phyloP scores from a whole-genome alignment of 805 yeast genomes.

The Candida peoriensis region DNA sequence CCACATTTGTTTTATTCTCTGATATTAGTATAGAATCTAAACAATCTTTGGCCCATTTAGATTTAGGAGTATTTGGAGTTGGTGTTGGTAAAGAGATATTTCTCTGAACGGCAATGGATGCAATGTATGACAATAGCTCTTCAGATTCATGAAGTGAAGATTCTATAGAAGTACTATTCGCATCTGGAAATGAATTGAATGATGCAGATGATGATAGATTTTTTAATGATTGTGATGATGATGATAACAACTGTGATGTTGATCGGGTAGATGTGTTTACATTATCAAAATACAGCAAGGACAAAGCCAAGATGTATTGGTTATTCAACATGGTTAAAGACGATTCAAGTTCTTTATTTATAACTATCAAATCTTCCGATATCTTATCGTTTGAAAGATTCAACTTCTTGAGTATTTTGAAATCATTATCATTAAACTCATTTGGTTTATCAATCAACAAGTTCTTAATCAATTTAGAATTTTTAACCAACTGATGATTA shows the following conservation, averaged over 20 bases:
- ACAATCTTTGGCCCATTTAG: conserved; percentile 23
- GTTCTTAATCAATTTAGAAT: conserved; percentile 7
- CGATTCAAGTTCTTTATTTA: conserved; percentile 6
- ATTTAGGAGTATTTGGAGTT: conserved; percentile 9
- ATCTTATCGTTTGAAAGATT: conserved; percentile 12
- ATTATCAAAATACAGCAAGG: conserved; percentile 20
- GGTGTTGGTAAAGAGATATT: conserved; percentile 20
- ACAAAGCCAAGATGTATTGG: conserved; percentile 18
- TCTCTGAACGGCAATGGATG: conserved; percentile 22
- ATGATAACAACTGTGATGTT: too few relatives aligned
- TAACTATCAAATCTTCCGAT: conserved; percentile 6
- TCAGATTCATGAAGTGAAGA: conserved; percentile 14
- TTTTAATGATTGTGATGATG: too few relatives aligned
- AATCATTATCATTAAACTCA: conserved; percentile 1
- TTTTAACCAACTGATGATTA: conserved; percentile 11
- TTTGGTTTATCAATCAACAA: conserved; percentile 2
- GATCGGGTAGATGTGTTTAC: conserved; percentile 4
- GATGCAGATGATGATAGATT: too few relatives aligned
- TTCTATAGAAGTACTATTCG: neutral
- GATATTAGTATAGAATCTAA: conserved; percentile 15
- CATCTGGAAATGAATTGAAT: too few relatives aligned
- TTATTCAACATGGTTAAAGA: conserved; percentile 5
- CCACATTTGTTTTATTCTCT: neutral
- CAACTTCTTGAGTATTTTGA: conserved; percentile 7
- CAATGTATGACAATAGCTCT: conserved; percentile 22